Conservation (phyloP, 441 rosid genomes). For the Euphorbia schlechtendalii region DNA sequence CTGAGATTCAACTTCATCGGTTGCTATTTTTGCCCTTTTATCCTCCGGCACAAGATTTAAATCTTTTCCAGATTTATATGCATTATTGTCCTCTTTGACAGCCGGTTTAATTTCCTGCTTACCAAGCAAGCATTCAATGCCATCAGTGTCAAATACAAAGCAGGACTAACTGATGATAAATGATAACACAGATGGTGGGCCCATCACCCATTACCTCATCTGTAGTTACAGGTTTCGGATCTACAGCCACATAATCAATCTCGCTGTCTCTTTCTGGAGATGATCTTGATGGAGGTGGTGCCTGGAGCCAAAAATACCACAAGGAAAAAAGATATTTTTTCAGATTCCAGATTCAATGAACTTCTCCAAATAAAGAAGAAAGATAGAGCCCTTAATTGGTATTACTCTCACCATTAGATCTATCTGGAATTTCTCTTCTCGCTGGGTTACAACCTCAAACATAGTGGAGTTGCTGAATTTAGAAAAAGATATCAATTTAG, state of each 20-base stretch:
- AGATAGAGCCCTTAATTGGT: not conserved
- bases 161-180: conserved; percentile 6
- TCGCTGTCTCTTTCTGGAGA: conserved; percentile 80
- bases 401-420: conserved; percentile 88
- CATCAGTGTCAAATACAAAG: conserved; percentile 20
- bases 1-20: conserved; percentile 36
- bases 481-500: not conserved
- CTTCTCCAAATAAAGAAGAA: not conserved
- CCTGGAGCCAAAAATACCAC: conserved; percentile 34
- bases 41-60: conserved; percentile 36
- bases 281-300: conserved; percentile 76
- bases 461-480: conserved; percentile 40
- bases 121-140: conserved; percentile 15
- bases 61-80: too few species aligned
- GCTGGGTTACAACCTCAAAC: conserved; percentile 37
- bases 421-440: conserved; percentile 79
- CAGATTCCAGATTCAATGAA: not conserved
- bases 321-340: not conserved
- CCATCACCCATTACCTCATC: conserved; percentile 66
- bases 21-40: conserved; percentile 35
- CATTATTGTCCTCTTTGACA: conserved; percentile 35
- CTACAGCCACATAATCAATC: conserved; percentile 52
- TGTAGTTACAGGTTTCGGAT: conserved; percentile 49
- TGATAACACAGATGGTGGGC: conserved; percentile 21
- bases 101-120: conserved; percentile 52